Conservation (phyloP, 805 yeast genomes). For the Starmera dryadoides region DNA sequence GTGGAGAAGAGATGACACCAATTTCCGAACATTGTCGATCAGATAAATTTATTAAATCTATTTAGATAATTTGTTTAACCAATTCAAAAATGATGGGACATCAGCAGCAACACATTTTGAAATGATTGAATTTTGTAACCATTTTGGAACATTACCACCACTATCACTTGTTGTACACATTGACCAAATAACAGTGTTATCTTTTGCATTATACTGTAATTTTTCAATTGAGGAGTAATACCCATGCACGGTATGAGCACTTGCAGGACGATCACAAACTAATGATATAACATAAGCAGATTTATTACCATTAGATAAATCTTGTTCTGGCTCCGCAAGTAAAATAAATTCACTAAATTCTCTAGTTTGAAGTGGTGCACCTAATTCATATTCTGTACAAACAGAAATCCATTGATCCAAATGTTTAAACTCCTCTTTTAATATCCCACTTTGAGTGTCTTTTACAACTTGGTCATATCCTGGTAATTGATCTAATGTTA, state of each 20-base stretch:
- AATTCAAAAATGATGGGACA: slow-evolving; percentile 22
- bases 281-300: slow-evolving; percentile 17
- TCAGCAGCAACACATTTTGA: slow-evolving; percentile 26
- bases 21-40: too few relatives aligned
- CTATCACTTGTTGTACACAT: slow-evolving; percentile 28
- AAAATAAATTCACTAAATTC: slow-evolving; percentile 24
- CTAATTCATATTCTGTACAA: slow-evolving; percentile 22
- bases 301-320: slow-evolving; percentile 1
- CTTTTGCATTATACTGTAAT: slow-evolving; percentile 7
- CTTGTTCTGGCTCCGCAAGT: slow-evolving; percentile 1
- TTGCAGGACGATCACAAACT: slow-evolving; percentile 15
- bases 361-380: slow-evolving; percentile 21
- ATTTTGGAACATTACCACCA: slow-evolving; percentile 26
- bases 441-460: background rate
- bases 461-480: slow-evolving; percentile 2
- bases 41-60: too few relatives aligned
- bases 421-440: background rate
- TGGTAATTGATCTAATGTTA: slow-evolving; percentile 8
- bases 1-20: too few relatives aligned
- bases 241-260: slow-evolving; percentile 17
- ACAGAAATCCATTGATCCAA: slow-evolving; percentile 15
- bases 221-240: slow-evolving; percentile 23
- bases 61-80: background rate
- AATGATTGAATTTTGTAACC: slow-evolving; percentile 24
- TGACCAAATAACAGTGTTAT: slow-evolving; percentile 16